Evolutionary conservation across 805 yeast species (phyloP).

Genomic region (Sugiyamaella americana): DNA sequence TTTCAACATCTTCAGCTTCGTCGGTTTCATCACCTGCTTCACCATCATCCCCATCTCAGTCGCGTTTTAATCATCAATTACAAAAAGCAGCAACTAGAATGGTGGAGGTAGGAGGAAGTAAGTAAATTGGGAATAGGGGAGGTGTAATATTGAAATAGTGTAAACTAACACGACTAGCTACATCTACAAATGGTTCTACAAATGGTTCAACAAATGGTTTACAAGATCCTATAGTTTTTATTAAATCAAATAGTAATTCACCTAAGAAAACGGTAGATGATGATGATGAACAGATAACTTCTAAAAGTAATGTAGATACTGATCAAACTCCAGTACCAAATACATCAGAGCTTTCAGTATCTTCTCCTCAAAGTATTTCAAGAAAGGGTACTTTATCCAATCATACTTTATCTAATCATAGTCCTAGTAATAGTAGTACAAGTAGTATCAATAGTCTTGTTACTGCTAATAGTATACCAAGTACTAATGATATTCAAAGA

Average conservation of each 20-base stretch:
- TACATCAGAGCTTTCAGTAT: no score
- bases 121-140: no score
- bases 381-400: no score
- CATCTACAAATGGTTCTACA: no score
- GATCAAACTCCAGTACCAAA: no score
- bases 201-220: background rate
- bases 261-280: no score
- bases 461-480: background rate
- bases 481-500: background rate
- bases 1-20: background rate
- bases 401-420: no score
- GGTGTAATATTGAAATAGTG: no score
- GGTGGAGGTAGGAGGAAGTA: background rate
- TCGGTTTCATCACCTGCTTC: constrained; percentile 10
- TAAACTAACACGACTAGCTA: no score
- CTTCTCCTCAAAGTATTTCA: no score
- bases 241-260: background rate
- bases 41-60: constrained; percentile 7
- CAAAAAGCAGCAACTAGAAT: constrained; percentile 1
- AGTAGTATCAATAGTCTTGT: background rate
- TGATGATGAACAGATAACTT: no score
- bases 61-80: background rate
- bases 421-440: background rate
- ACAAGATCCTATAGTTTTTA: constrained; percentile 8
- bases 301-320: no score